Evolutionary conservation across 305 asterid species (phyloP), one percentile per base, ranked within the genome.

Genomic region (Fraxinus nigra): DNA sequence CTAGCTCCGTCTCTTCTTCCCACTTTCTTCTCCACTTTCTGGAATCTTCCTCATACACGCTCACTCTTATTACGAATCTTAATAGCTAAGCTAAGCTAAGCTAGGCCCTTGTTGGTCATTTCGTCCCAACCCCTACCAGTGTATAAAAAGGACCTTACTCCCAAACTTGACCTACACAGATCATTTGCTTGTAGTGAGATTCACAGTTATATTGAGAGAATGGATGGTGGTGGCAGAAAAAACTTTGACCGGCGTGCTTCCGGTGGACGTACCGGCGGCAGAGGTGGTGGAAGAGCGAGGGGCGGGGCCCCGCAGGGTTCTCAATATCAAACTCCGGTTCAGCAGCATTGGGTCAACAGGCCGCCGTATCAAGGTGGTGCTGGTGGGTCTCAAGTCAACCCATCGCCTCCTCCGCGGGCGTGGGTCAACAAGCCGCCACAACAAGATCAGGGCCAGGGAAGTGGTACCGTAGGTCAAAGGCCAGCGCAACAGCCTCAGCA

Each of bases 361-460:
- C 79, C 76, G 51, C 74, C 30, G 1, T 59, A 59, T 20, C 30
- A 18, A 20, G 69, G 69, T 59, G 69, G 30, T 59, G 69, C 69
- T 59, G 32, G 32, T 59, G 70, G 70, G 4, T 20, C 70, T 6
- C 69, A 51, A 51, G 63, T 51, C 38, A n/a, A 72, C 30, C 81
- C 83, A 84, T 82, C 82, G 24, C 76, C 79, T 63, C 37, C 83
- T 37, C 85, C 70, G 78, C 80, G 83, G 40, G 83, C 75, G 70
- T 16, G 80, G 28, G 79, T 33, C 0, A 85, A 84, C 87, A 59
- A 35, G 61, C 90, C 90, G 13, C 89, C 87, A 82, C 90, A 88
- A 80, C 87, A 80, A 18, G 70, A 59, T 18, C 85, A 87, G 30
- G 85, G 75, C 81, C 81, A 51, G 77, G 78, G 82, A 65, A 38